These are phyloP conservation scores for Candida sojae DNA, from an alignment of 1,139 yeast species.

Conservation along the genomic window DNA sequence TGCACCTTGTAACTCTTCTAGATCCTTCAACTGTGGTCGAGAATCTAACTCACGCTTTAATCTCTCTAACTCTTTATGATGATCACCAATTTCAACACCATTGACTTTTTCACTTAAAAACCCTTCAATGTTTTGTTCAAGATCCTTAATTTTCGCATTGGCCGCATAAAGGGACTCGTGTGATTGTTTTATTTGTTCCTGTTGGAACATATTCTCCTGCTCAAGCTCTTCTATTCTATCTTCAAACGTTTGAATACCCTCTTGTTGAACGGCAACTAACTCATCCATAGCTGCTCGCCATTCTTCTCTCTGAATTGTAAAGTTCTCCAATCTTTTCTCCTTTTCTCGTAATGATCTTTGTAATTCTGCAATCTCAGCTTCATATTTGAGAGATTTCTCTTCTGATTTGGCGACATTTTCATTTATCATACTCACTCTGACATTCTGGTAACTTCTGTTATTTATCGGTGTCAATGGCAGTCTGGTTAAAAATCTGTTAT, in stretches of 20 bases:
- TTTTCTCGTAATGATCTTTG: slow-evolving; percentile 26
- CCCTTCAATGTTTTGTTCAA: slow-evolving; percentile 8
- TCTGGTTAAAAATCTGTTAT: slow-evolving; percentile 1
- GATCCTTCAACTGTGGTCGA: slow-evolving; percentile 34
- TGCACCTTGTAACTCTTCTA: slow-evolving; percentile 30
- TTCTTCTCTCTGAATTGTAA: slow-evolving; percentile 57
- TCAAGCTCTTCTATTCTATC: slow-evolving; percentile 15
- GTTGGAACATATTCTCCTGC: slow-evolving; percentile 10
- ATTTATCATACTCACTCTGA: slow-evolving; percentile 9
- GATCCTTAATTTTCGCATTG: slow-evolving; percentile 20
- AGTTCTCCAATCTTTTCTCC: slow-evolving; percentile 46
- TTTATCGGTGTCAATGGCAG: slow-evolving; percentile 10
- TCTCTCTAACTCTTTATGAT: slow-evolving; percentile 15
- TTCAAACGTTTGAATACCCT: slow-evolving; percentile 26
- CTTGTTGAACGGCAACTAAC: slow-evolving; percentile 47
- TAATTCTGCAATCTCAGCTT: slow-evolving; percentile 32
- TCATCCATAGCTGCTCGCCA: slow-evolving; percentile 58
- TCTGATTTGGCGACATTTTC: slow-evolving; percentile 10
- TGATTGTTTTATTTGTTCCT: slow-evolving; percentile 14
- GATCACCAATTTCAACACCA: slow-evolving; percentile 16
- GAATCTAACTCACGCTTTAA: slow-evolving; percentile 25
- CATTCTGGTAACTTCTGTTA: slow-evolving; percentile 6
- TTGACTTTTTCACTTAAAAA: slow-evolving; percentile 9
- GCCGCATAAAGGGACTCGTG: slow-evolving; percentile 17
- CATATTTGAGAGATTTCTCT: slow-evolving; percentile 30